phyloP scores from a whole-genome alignment of 2,329 filamentous ascomycete species.

The Aspergillus flavus region DNA sequence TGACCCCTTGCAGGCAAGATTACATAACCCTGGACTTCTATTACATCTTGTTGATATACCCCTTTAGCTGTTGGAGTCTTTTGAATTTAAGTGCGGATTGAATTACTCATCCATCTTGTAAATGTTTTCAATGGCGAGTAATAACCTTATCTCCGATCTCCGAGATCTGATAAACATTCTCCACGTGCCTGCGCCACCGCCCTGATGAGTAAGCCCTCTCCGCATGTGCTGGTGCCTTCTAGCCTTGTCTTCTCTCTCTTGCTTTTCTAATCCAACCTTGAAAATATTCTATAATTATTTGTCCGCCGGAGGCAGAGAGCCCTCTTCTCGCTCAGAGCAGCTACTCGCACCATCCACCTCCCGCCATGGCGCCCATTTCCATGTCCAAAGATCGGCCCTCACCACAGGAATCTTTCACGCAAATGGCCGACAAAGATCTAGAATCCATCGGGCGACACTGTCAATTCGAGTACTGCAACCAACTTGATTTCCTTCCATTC shows the following conservation, averaged over 20 bases:
- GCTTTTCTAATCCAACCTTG: background rate
- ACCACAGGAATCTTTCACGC: constrained; percentile 36
- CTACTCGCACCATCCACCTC: background rate
- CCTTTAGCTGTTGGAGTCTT: constrained; percentile 15
- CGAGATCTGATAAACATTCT: constrained; percentile 19
- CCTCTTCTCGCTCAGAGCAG: background rate
- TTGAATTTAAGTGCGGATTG: background rate
- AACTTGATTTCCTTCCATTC: constrained; percentile 95
- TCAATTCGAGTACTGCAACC: constrained; percentile 86
- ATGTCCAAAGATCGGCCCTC: constrained; percentile 22
- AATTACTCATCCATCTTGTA: background rate
- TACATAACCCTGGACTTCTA: background rate
- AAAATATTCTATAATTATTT: background rate
- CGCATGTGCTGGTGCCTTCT: constrained; percentile 28
- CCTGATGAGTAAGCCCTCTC: constrained; percentile 24
- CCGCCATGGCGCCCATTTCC: constrained; percentile 29
- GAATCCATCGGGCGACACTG: constrained; percentile 88
- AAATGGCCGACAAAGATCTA: constrained; percentile 67
- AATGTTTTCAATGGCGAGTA: background rate
- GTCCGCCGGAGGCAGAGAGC: background rate
- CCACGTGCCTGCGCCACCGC: constrained; percentile 8
- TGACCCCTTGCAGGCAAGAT: background rate
- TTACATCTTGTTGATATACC: constrained; percentile 17
- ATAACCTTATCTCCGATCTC: constrained; percentile 20
- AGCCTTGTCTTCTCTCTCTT: constrained; percentile 12